Base-by-base conservation (phyloP, 352 stramenopile species). In the Globisporangium yorkense region DNA sequence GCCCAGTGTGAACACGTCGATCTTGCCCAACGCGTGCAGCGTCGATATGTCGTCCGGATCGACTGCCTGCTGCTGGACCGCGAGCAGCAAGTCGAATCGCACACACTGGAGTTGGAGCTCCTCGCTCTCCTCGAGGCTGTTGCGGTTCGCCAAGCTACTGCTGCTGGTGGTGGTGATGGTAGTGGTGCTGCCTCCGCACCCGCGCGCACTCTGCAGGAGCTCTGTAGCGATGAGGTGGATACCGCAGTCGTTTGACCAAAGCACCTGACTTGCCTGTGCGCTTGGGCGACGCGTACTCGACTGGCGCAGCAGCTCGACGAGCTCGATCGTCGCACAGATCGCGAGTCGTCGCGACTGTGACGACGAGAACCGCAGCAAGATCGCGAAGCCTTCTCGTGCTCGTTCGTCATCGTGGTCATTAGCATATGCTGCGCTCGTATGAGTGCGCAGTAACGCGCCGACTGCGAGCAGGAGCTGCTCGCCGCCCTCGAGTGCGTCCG, bases 61-160 rank as follows among this genome's bases (percentile, higher is more conserved):
- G 31, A 35, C 33, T 4, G 41, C 0, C 15, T 46, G 41, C 43
- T 51, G 27, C 27, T 51, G 18, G 9, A 51, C 20, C 12, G 40
- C 12, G 2, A 51, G 54, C 21, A 57, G n/a, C 4, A 57, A 3
- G 6, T 45, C 57, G 20, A 62, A 62, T 27, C 51, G 55, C 10
- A 16, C 39, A n/a, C 41, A 62, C 10, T 57, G 49, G 12, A 52
- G 27, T 20, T 46, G 37, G 15, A 51, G 21, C 3, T 6, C 15
- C 6, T 35, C 47, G 18, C 37, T 35, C n/a, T 39, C 49, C 5
- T 10, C 16, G 7, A 20, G 31, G 2, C 18, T 62, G 7, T 49
- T n/a, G 47, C 24, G 8, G 37, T 39, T 37, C 8, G 33, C 33
- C 33, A 37, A 37, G 33, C 33, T 37, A 37, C 35, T 40, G 35